Base-by-base conservation (phyloP, 1,139 yeast genomes). In the Saccharomycopsis hybrid region DNA sequence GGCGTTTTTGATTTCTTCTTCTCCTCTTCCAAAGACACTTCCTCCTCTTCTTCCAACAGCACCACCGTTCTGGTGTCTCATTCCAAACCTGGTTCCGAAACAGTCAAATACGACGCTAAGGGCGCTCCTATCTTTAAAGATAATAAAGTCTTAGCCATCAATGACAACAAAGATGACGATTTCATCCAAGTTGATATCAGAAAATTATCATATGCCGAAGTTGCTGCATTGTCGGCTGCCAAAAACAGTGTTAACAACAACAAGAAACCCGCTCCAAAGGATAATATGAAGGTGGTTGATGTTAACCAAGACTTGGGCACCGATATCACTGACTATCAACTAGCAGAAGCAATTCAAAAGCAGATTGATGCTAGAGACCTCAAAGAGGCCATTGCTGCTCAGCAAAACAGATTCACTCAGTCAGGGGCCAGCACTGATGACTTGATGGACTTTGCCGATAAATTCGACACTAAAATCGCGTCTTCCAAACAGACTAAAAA, bases 131-230 rank as follows among this genome's bases (percentile, higher is more conserved):
- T 52, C 25, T 49, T 52, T 29, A 33, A 43, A 11, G 37, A 51
- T 45, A 49, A 52, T 43, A 50, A 47, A 11, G 47, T 52, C 25
- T 31, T 52, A 4, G 50, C 55, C 35, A 39, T 52, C 42, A 52
- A 49, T 33, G 48, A 52, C 32, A 48, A 40, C 28, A 40, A 43
- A n/a, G 48, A 44, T 2, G 55, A 52, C 33, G 77, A 68, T 41
- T 75, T 72, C 56, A 66, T 76, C 37, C 71, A 69, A 50, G 70
- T 76, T 48, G 68, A 68, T 47, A 59, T 73, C 49, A 69, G 77
- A 45, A 67, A 69, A 47, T 62, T 74, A 55, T 72, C 79, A 5
- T 75, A 74, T 56, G 78, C 78, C 3, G 80, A 76, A 63, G 77
- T 69, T 28, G 76, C 76, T n/a, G 62, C 70, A 7, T 59, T 70